A percentile compares a stretch with the other conserved stretches of the same genome.
Evolutionary conservation across 1,284 basidiomycete species (phyloP).

Genomic region (Microbotryum lychnidis-dioicae): DNA sequence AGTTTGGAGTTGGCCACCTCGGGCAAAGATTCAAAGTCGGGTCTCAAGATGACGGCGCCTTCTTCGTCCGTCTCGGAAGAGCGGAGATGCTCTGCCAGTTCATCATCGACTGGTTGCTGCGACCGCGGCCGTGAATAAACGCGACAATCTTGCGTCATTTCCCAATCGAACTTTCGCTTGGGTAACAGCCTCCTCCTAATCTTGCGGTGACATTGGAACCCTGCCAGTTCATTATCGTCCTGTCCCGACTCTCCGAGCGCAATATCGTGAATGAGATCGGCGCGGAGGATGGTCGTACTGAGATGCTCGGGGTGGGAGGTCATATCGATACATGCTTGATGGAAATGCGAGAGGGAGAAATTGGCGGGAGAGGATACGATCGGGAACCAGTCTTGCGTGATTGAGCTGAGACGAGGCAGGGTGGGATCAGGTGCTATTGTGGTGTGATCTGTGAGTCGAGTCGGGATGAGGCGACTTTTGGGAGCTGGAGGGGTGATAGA

Average conservation of each 20-base stretch:
- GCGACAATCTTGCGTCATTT: conserved; percentile 66
- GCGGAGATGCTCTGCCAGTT: no score
- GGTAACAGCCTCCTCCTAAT: conserved; percentile 60
- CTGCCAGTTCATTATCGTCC: conserved; percentile 22
- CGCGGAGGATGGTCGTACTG: conserved; percentile 68
- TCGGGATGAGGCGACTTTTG: no score
- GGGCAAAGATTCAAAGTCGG: conserved; percentile 43
- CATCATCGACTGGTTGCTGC: conserved; percentile 18
- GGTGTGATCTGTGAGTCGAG: no score
- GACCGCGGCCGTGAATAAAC: conserved; percentile 44
- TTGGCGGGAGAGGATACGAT: neutral
- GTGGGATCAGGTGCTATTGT: no score
- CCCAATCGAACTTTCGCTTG: conserved; percentile 56
- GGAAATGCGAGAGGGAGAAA: conserved; percentile 13
- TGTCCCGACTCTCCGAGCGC: neutral
- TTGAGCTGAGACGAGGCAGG: no score
- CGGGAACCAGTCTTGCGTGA: conserved; percentile 7
- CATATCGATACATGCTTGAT: conserved; percentile 2
- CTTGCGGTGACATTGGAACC: conserved; percentile 44
- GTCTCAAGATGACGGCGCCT: conserved; percentile 55
- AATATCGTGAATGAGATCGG: conserved; percentile 46
- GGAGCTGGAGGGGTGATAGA: no score
- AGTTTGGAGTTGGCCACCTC: conserved; percentile 42
- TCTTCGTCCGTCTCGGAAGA: conserved; percentile 6
- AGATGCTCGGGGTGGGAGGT: conserved; percentile 65